phyloP scores from a whole-genome alignment of 2,329 filamentous ascomycete species.

The Colletotrichum chlorophyti region DNA sequence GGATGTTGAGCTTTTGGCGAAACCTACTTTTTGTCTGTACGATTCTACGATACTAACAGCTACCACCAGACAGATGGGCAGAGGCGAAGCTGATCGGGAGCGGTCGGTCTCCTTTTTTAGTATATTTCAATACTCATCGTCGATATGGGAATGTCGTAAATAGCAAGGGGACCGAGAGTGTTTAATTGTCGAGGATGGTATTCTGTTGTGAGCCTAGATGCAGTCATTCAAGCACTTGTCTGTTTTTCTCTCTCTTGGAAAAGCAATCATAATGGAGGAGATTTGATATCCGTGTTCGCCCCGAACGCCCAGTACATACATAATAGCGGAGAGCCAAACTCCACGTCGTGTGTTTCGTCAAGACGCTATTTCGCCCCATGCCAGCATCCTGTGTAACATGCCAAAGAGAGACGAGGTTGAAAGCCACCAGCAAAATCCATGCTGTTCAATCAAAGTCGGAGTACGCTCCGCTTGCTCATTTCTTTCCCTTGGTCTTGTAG shows the following conservation, averaged over 20 bases:
- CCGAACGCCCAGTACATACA: constrained; percentile 28
- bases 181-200: not conserved
- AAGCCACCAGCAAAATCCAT: constrained; percentile 5
- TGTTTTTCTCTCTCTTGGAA: too few species aligned
- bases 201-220: not conserved
- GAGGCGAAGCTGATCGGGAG: constrained; percentile 2
- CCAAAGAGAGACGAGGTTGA: constrained; percentile 13
- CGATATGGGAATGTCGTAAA: not conserved
- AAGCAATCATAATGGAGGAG: constrained; percentile 10
- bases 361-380: constrained; percentile 16
- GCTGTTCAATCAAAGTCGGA: constrained; percentile 5
- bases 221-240: constrained; percentile 5
- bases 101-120: constrained; percentile 11
- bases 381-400: constrained; percentile 20
- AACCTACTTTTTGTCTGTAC: constrained; percentile 24
- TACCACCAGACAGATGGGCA: not conserved
- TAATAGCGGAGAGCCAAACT: constrained; percentile 8
- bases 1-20: constrained; percentile 27
- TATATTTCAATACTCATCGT: constrained; percentile 24
- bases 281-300: constrained; percentile 21
- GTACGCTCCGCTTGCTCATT: constrained; percentile 29
- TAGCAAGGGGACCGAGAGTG: not conserved
- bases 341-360: constrained; percentile 16
- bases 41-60: constrained; percentile 19
- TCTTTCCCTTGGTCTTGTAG: constrained; percentile 43